phyloP scores from a whole-genome alignment of 768 basidiomycete genomes.

The Trametopsis cervina region DNA sequence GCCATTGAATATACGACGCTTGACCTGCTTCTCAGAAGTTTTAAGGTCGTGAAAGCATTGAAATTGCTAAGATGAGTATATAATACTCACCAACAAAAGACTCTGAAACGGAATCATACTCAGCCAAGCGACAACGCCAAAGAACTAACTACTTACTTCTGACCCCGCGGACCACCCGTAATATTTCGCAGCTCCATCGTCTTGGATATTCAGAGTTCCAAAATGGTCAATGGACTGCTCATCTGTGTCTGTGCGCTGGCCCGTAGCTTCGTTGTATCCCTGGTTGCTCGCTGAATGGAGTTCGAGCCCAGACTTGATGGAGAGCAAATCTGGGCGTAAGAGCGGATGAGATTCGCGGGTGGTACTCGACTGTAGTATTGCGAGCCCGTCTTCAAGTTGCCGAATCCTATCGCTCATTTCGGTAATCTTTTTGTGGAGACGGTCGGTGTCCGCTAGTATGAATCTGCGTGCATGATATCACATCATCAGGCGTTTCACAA shows the following conservation, averaged over 20 bases:
- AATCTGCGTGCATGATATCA: conserved; percentile 32
- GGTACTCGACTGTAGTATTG: conserved; percentile 49
- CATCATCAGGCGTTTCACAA: background rate
- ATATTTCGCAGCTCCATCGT: conserved; percentile 60
- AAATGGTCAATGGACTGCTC: conserved; percentile 24
- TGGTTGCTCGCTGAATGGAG: conserved; percentile 26
- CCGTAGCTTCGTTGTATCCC: conserved; percentile 3
- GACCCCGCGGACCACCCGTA: conserved; percentile 72
- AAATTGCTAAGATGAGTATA: no score
- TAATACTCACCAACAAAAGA: conserved; percentile 19
- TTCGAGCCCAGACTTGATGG: conserved; percentile 51
- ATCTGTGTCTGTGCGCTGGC: conserved; percentile 24
- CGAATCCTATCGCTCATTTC: conserved; percentile 64
- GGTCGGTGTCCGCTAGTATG: conserved; percentile 58
- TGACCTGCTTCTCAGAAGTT: background rate
- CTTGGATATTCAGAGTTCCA: conserved; percentile 66
- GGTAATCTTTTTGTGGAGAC: conserved; percentile 57
- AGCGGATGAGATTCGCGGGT: conserved; percentile 54
- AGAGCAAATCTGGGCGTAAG: conserved; percentile 42
- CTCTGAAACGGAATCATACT: conserved; percentile 16
- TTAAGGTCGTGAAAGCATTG: background rate
- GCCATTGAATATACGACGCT: background rate
- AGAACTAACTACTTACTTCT: conserved; percentile 41
- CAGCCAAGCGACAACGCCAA: background rate
- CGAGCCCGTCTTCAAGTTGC: conserved; percentile 63